Conservation (phyloP, 768 basidiomycete species). For the Tulasnella sp. region DNA sequence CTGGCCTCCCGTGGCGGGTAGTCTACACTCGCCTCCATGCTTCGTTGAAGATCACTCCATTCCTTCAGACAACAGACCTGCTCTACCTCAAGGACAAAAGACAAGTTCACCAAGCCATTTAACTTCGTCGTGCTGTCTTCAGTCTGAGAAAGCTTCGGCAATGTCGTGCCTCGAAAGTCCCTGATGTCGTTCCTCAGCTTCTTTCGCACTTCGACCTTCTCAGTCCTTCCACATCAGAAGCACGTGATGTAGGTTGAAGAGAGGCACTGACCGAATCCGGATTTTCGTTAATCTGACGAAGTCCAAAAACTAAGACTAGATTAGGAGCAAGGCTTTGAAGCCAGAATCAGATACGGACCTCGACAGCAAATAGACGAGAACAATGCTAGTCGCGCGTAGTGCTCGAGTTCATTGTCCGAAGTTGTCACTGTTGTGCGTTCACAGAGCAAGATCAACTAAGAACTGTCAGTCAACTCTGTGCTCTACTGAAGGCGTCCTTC, state of each 20-base stretch:
- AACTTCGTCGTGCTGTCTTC: not conserved
- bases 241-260: not conserved
- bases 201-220: not conserved
- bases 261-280: not conserved
- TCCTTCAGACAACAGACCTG: conserved; percentile 62
- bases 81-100: conserved; percentile 77
- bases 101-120: conserved; percentile 50
- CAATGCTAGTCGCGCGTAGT: conserved; percentile 60
- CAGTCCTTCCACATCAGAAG: not conserved
- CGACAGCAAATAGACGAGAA: conserved; percentile 60
- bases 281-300: conserved; percentile 35
- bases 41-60: conserved; percentile 61
- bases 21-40: conserved; percentile 50
- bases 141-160: not conserved
- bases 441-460: conserved; percentile 40
- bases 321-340: not conserved
- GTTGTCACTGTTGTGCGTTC: conserved; percentile 35
- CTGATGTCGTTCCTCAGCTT: conserved; percentile 56
- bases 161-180: conserved; percentile 47
- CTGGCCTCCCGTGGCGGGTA: not conserved
- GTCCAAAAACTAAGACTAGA: conserved; percentile 40
- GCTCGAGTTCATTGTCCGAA: conserved; percentile 61
- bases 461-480: conserved; percentile 6
- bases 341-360: conserved; percentile 51
- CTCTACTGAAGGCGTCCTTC: not conserved